These are phyloP conservation scores for Dendrobium nobile DNA, from an alignment of 106 monocot genomes.

Conservation along the genomic window DNA sequence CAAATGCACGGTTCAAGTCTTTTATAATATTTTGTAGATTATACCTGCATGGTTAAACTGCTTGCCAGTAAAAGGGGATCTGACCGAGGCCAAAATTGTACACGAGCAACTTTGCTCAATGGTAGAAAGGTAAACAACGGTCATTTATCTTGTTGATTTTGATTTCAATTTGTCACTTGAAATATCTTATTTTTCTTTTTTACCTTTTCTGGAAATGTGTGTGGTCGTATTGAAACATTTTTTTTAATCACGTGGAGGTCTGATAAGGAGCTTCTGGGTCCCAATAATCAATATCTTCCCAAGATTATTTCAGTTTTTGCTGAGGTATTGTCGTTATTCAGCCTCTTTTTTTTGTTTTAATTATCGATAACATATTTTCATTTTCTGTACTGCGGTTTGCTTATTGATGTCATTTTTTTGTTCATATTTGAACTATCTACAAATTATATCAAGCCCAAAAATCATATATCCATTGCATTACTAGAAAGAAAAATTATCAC, in stretches of 20 bases:
- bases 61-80: conserved; percentile 75
- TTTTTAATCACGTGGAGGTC: conserved; percentile 10
- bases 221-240: not conserved
- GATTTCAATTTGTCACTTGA: not conserved
- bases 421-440: too few species aligned
- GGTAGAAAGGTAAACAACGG: conserved; percentile 63
- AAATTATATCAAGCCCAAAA: too few species aligned
- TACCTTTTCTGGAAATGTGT: not conserved
- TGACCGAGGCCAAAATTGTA: conserved; percentile 89
- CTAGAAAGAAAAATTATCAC: too few species aligned
- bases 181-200: not conserved
- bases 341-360: too few species aligned
- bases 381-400: too few species aligned
- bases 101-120: conserved; percentile 87
- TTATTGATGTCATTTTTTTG: too few species aligned
- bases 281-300: conserved; percentile 81
- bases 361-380: too few species aligned
- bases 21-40: conserved; percentile 16
- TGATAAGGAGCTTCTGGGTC: conserved; percentile 74
- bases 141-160: not conserved
- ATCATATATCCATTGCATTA: too few species aligned
- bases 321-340: conserved; percentile 44
- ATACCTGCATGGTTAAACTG: conserved; percentile 84
- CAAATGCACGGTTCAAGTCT: too few species aligned
- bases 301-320: conserved; percentile 79